Percentiles rank a stretch among this genome's conserved stretches.
Evolutionary conservation across 208 protist species (phyloP).

Genomic region (Herpetomonas muscarum): DNA sequence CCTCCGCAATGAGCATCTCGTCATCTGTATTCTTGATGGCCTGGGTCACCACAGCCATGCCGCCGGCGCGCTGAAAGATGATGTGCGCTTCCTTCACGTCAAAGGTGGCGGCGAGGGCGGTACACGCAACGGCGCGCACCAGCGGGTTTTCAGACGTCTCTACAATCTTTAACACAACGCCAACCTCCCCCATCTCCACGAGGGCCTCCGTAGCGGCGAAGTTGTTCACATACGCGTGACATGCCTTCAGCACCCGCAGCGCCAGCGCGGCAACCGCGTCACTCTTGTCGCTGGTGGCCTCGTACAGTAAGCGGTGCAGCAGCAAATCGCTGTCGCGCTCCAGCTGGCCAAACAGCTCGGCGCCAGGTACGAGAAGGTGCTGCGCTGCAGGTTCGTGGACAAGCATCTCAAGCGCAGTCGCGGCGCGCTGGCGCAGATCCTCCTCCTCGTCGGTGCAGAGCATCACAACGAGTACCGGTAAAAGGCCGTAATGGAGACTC

Average conservation of each 20-base stretch:
- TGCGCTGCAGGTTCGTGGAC: conserved; percentile 47
- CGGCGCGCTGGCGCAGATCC: conserved; percentile 61
- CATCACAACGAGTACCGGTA: conserved; percentile 55
- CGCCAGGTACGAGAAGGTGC: conserved; percentile 33
- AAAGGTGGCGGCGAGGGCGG: conserved; percentile 44
- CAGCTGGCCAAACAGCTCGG: conserved; percentile 6
- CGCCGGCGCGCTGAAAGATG: conserved; percentile 33
- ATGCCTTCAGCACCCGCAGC: conserved; percentile 54
- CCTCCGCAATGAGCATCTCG: conserved; percentile 50
- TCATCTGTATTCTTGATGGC: conserved; percentile 31
- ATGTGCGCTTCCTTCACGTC: conserved; percentile 76
- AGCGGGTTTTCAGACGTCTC: conserved; percentile 20
- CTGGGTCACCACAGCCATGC: conserved; percentile 36
- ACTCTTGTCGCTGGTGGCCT: conserved; percentile 34
- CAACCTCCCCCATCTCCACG: conserved; percentile 36
- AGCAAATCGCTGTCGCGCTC: not conserved
- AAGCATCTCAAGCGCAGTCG: conserved; percentile 55
- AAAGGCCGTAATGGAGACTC: conserved; percentile 47
- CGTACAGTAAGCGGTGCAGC: conserved; percentile 28
- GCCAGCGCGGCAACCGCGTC: conserved; percentile 55
- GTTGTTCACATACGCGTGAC: conserved; percentile 55
- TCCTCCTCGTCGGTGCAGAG: conserved; percentile 50
- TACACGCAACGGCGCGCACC: conserved; percentile 54
- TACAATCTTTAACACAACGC: conserved; percentile 34
- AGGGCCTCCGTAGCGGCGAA: conserved; percentile 50